Evolutionary conservation across 129 eudicot species (phyloP).

Genomic region (Cynara cardunculus): DNA sequence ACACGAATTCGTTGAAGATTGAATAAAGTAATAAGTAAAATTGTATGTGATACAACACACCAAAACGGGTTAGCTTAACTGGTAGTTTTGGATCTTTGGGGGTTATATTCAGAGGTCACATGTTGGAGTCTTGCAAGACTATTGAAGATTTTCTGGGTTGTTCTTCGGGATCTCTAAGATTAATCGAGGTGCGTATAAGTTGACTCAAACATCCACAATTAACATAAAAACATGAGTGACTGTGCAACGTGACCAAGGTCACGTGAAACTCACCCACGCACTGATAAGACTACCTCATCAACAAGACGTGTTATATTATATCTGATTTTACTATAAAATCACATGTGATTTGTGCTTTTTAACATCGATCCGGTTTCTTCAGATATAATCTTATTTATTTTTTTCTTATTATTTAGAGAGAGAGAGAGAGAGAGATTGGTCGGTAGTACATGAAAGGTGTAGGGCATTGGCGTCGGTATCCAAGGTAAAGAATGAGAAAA

Average conservation of each 20-base stretch:
- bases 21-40: not conserved
- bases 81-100: too few relatives aligned
- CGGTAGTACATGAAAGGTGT: slow-evolving; percentile 27
- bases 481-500: slow-evolving; percentile 8
- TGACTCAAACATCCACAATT: too few relatives aligned
- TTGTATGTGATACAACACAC: not conserved
- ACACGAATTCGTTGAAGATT: not conserved
- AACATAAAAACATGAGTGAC: not conserved
- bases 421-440: slow-evolving; percentile 9
- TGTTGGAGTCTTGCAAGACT: too few relatives aligned
- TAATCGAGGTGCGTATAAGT: too few relatives aligned
- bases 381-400: too few relatives aligned
- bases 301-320: not conserved
- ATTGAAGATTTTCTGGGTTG: too few relatives aligned
- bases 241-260: not conserved
- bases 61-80: too few relatives aligned
- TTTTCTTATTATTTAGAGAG: not conserved
- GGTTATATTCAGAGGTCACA: too few relatives aligned
- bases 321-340: not conserved
- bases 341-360: too few relatives aligned
- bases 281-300: too few relatives aligned
- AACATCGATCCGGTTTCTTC: too few relatives aligned
- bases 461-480: slow-evolving; percentile 30
- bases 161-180: too few relatives aligned
- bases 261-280: not conserved